A percentile compares a stretch with the other conserved stretches of the same genome.
phyloP scores from a whole-genome alignment of 2,329 filamentous ascomycete species.

The Aureobasidium uvarum region DNA sequence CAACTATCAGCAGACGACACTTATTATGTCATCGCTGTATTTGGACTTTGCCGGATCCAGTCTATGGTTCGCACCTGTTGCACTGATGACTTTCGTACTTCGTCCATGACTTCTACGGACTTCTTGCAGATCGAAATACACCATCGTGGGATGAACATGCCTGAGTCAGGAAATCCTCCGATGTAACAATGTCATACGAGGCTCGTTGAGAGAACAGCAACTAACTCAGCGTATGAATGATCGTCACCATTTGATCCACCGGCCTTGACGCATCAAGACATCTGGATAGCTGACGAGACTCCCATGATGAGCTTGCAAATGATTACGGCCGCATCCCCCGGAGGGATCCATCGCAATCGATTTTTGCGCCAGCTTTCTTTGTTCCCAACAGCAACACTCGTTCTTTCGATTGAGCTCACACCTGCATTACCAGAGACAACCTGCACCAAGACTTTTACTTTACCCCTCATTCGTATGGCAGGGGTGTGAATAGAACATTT shows the following conservation, averaged over 20 bases:
- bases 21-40: not conserved
- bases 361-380: not conserved
- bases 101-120: not conserved
- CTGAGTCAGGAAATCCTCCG: not conserved
- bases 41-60: not conserved
- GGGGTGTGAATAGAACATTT: not conserved
- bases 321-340: not conserved
- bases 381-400: not conserved
- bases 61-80: not conserved
- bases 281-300: not conserved
- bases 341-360: not conserved
- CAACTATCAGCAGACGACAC: not conserved
- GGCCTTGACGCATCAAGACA: not conserved
- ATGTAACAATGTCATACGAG: not conserved
- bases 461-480: not conserved
- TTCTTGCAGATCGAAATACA: not conserved
- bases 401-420: not conserved
- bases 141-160: not conserved
- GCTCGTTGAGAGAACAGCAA: not conserved
- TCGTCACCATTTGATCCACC: not conserved
- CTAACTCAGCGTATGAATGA: not conserved
- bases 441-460: not conserved
- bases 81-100: not conserved
- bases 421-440: not conserved
- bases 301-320: too few species aligned